phyloP scores from a whole-genome alignment of 2,329 filamentous ascomycete genomes.

The Aspergillus tanneri region DNA sequence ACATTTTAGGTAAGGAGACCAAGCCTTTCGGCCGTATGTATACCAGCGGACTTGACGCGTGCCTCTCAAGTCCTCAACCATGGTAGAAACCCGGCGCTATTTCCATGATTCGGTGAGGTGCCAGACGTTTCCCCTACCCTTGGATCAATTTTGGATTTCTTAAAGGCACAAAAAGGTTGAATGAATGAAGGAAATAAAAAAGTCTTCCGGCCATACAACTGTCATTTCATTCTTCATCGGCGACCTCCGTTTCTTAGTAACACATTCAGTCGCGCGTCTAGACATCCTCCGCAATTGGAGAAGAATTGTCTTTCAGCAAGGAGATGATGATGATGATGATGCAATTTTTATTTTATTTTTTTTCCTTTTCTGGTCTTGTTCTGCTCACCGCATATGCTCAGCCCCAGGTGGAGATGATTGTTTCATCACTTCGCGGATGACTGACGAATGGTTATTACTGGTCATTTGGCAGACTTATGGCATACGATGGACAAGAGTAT shows the following conservation, averaged over 20 bases:
- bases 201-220: too few relatives aligned
- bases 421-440: constrained; percentile 5
- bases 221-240: constrained; percentile 21
- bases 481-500: too few relatives aligned
- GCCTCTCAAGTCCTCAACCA: too few relatives aligned
- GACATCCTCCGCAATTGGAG: background rate
- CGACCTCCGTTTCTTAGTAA: constrained; percentile 18
- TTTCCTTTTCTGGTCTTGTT: background rate
- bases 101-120: background rate
- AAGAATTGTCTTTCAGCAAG: background rate
- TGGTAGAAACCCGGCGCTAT: background rate
- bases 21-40: background rate
- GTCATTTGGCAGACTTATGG: too few relatives aligned
- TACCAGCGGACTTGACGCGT: background rate
- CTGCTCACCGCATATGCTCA: background rate
- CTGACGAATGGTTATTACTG: background rate
- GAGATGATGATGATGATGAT: too few relatives aligned
- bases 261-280: background rate
- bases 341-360: background rate
- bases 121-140: too few relatives aligned
- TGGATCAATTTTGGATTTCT: too few relatives aligned
- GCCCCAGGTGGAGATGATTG: constrained; percentile 1
- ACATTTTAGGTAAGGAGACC: background rate
- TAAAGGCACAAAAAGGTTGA: background rate
- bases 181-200: background rate